phyloP scores from a whole-genome alignment of 352 stramenopile genomes.

The Phytophthora aleatoria region DNA sequence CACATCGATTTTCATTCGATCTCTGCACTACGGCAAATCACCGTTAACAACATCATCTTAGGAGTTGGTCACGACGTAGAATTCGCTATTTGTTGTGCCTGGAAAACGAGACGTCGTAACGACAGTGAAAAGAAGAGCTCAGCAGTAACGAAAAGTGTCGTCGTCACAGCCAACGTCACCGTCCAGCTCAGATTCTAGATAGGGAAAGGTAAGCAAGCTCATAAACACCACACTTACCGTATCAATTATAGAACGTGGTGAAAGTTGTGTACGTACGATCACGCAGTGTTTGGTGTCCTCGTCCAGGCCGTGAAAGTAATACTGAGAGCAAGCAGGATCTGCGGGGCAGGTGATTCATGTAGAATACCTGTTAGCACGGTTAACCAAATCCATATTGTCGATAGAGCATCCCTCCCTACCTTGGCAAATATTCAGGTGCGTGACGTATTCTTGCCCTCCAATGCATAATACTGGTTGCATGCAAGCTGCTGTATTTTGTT shows the following conservation, averaged over 20 bases:
- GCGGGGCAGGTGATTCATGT: neutral
- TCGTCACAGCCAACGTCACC: constrained; percentile 35
- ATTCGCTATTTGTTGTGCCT: constrained; percentile 1
- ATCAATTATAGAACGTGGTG: constrained; percentile 9
- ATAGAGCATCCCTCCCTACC: constrained; percentile 24
- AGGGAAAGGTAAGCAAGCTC: constrained; percentile 1
- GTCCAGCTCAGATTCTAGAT: constrained; percentile 33
- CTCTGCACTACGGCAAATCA: too few relatives aligned
- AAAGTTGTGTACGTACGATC: constrained; percentile 37
- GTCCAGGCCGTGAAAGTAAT: constrained; percentile 53
- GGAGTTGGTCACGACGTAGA: neutral
- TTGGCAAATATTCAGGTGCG: constrained; percentile 53
- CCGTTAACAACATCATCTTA: too few relatives aligned
- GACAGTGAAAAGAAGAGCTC: constrained; percentile 51
- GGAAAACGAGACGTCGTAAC: constrained; percentile 29
- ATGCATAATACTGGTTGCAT: constrained; percentile 23
- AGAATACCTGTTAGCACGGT: neutral
- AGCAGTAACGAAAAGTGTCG: constrained; percentile 40
- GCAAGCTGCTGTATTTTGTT: neutral
- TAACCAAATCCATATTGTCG: too few relatives aligned
- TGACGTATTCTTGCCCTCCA: constrained; percentile 47
- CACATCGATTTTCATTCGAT: too few relatives aligned
- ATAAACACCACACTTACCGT: neutral
- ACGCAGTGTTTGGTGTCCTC: constrained; percentile 44
- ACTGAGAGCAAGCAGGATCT: constrained; percentile 68